Conservation (phyloP, 2,329 filamentous ascomycete species). For the Acrodontium crateriforme region DNA sequence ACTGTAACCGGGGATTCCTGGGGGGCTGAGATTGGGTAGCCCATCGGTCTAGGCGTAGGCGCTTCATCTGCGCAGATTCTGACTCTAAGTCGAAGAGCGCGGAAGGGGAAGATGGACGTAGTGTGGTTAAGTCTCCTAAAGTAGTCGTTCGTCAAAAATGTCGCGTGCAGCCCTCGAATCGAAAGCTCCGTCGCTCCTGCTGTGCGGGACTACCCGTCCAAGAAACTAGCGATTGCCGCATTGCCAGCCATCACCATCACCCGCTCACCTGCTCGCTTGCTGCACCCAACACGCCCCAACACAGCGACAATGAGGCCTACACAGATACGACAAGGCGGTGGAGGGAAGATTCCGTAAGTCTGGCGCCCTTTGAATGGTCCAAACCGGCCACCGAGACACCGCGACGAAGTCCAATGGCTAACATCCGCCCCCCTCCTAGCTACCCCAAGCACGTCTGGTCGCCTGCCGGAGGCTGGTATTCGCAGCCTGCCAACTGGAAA, state of each 20-base stretch:
- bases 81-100: no score
- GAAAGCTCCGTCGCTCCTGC: no score
- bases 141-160: no score
- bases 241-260: no score
- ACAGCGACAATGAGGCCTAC: constrained; percentile 17
- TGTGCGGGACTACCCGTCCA: no score
- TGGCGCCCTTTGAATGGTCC: no score
- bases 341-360: constrained; percentile 61
- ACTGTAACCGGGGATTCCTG: constrained; percentile 31
- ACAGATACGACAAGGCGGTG: constrained; percentile 47
- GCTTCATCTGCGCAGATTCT: constrained; percentile 22
- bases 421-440: constrained; percentile 7
- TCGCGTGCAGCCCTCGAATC: no score
- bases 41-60: constrained; percentile 45
- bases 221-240: no score
- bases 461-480: constrained; percentile 93
- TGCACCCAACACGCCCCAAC: constrained; percentile 3
- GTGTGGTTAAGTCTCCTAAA: neutral
- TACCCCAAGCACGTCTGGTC: constrained; percentile 70
- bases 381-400: no score
- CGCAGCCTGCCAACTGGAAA: constrained; percentile 90
- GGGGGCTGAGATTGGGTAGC: constrained; percentile 45
- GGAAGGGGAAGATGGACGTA: neutral
- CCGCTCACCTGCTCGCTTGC: no score
- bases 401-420: constrained; percentile 12